These are phyloP conservation scores for Mrakia blollopis DNA, from an alignment of 768 basidiomycete species.

Conservation along the genomic window DNA sequence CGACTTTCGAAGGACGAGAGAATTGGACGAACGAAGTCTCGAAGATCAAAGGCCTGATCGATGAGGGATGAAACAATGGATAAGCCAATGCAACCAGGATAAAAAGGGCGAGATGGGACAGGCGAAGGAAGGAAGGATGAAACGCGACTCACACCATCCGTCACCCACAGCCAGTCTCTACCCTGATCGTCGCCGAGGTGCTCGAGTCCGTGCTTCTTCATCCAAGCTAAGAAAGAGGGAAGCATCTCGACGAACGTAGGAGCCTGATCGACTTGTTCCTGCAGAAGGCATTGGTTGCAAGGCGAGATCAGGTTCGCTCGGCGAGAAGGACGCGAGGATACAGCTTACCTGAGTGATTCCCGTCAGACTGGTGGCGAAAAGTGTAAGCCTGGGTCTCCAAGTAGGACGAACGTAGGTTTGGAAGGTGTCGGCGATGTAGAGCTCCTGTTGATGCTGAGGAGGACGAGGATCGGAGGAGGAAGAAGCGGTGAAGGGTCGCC, in stretches of 20 bases:
- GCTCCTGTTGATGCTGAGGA: slow-evolving; percentile 35
- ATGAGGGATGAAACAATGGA: slow-evolving; percentile 7
- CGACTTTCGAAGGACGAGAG: background rate
- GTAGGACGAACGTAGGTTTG: slow-evolving; percentile 81
- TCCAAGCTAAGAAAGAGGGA: slow-evolving; percentile 58
- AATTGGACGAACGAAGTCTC: slow-evolving; percentile 59
- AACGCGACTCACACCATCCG: slow-evolving; percentile 36
- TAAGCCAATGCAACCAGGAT: slow-evolving; percentile 33
- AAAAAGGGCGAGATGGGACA: background rate
- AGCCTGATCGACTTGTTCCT: slow-evolving; percentile 76
- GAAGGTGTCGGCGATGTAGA: slow-evolving; percentile 75
- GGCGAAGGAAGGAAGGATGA: background rate
- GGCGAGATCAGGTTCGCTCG: background rate
- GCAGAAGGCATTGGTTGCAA: too few species aligned
- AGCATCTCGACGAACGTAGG: slow-evolving; percentile 71
- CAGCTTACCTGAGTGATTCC: slow-evolving; percentile 80
- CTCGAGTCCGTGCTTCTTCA: slow-evolving; percentile 61
- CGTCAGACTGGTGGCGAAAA: slow-evolving; percentile 81
- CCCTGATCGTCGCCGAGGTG: slow-evolving; percentile 28
- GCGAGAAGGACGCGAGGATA: background rate
- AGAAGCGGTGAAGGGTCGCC: slow-evolving; percentile 46
- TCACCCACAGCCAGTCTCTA: slow-evolving; percentile 32
- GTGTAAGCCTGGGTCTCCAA: slow-evolving; percentile 73
- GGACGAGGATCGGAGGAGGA: background rate
- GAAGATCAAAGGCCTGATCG: slow-evolving; percentile 59